Percentiles rank a stretch among this genome's conserved stretches.
Conservation (phyloP, 2,329 filamentous ascomycete genomes). For the Hypoxylon sp. region DNA sequence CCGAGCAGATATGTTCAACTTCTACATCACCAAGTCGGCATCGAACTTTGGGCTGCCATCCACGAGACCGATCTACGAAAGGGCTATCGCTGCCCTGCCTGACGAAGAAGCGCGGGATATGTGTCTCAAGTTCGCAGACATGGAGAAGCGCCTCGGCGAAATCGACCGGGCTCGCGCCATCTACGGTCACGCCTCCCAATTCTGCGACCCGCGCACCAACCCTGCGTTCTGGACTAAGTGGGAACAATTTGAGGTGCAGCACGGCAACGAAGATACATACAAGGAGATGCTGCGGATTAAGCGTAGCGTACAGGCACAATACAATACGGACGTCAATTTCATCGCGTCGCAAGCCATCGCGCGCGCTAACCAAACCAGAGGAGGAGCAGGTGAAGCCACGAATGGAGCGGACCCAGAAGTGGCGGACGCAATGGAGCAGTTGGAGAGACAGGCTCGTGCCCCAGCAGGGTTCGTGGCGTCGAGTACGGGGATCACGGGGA, state of each 20-base stretch:
- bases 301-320: slow-evolving; percentile 95
- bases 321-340: slow-evolving; percentile 99
- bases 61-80: slow-evolving; percentile 94
- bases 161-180: slow-evolving; percentile 96
- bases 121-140: slow-evolving; percentile 98
- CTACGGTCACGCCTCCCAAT: slow-evolving; percentile 96
- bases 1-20: slow-evolving; percentile 97
- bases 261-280: slow-evolving; percentile 99
- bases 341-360: slow-evolving; percentile 96
- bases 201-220: slow-evolving; percentile 93
- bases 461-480: slow-evolving; percentile 93
- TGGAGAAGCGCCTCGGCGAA: slow-evolving; percentile 91
- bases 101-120: slow-evolving; percentile 95
- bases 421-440: slow-evolving; percentile 87
- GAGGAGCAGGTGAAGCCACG: slow-evolving; percentile 57
- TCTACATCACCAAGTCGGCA: slow-evolving; percentile 98
- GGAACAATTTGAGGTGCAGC: slow-evolving; percentile 97
- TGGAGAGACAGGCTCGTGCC: slow-evolving; percentile 90
- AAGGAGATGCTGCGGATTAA: slow-evolving; percentile 99
- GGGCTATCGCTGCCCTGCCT: slow-evolving; percentile 92
- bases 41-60: slow-evolving; percentile 98
- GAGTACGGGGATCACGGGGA: slow-evolving; percentile 78
- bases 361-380: slow-evolving; percentile 75
- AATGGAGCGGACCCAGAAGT: slow-evolving; percentile 65
- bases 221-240: slow-evolving; percentile 95